Percentiles rank a stretch among this genome's conserved stretches.
Conservation (phyloP, 495 filamentous ascomycete genomes). For the Aspergillus egyptiacus region DNA sequence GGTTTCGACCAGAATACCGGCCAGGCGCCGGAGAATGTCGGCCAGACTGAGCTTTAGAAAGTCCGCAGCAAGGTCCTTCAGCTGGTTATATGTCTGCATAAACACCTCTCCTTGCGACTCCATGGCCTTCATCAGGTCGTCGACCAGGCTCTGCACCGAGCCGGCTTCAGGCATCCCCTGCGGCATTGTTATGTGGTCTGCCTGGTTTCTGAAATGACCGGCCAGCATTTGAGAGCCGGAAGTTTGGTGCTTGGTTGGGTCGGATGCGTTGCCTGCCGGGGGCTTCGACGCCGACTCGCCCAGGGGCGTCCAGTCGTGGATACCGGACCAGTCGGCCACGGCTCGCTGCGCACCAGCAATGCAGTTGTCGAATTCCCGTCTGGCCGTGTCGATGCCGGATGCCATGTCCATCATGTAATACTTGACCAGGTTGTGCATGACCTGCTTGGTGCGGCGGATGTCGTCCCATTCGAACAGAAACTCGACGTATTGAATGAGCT, state of each 20-base stretch:
- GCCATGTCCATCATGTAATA: conserved; percentile 5
- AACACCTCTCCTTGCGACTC: background rate
- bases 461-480: conserved; percentile 8
- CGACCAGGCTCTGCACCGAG: background rate
- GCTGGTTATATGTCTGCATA: background rate
- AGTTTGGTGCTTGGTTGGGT: background rate
- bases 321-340: background rate
- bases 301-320: conserved; percentile 1
- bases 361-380: background rate
- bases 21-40: background rate
- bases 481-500: background rate
- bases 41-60: background rate
- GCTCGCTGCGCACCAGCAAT: background rate
- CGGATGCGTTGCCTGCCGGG: background rate
- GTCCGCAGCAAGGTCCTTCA: background rate
- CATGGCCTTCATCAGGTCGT: background rate
- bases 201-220: background rate
- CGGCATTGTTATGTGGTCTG: background rate
- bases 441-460: conserved; percentile 7
- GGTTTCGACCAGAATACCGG: background rate
- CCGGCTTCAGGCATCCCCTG: background rate
- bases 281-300: background rate
- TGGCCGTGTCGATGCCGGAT: background rate
- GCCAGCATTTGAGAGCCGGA: background rate
- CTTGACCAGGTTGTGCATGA: conserved; percentile 1